phyloP scores from a whole-genome alignment of 2,329 filamentous ascomycete species.

The Aspergillus tubingensis region DNA sequence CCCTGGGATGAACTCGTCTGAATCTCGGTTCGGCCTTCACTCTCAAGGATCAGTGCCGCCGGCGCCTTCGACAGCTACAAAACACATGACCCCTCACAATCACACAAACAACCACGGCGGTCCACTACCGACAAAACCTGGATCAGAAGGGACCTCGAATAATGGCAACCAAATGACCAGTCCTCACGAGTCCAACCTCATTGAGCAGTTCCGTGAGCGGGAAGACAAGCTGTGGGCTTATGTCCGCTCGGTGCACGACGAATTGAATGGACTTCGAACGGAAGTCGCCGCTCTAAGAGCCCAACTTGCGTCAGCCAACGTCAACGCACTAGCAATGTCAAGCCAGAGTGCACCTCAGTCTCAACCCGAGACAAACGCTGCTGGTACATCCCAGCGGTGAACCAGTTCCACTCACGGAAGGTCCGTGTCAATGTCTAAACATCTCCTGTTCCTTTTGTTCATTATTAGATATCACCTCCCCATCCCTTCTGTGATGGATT shows the following conservation, averaged over 20 bases:
- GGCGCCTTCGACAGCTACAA: conserved; percentile 35
- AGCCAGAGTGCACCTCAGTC: conserved; percentile 17
- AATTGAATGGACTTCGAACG: conserved; percentile 42
- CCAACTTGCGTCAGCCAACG: conserved; percentile 39
- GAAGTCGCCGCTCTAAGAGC: conserved; percentile 45
- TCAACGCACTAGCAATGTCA: conserved; percentile 24
- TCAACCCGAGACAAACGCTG: conserved; percentile 15
- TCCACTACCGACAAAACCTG: conserved; percentile 27
- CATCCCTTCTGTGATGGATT: not conserved
- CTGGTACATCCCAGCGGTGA: conserved; percentile 21
- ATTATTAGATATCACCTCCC: conserved; percentile 2
- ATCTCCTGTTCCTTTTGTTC: not conserved
- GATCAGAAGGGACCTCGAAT: conserved; percentile 28
- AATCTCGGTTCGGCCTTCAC: conserved; percentile 47
- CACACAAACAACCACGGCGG: conserved; percentile 39
- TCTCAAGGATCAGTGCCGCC: conserved; percentile 38
- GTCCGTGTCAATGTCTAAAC: not conserved
- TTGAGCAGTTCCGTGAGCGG: conserved; percentile 35
- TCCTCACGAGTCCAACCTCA: conserved; percentile 26
- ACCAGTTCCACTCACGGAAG: not conserved
- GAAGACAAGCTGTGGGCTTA: conserved; percentile 48
- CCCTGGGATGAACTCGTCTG: conserved; percentile 45
- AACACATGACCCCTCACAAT: conserved; percentile 38
- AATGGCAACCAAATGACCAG: conserved; percentile 20
- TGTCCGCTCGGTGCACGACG: conserved; percentile 46